phyloP scores from a whole-genome alignment of 2,329 filamentous ascomycete species.

The Cladosporium sp. region DNA sequence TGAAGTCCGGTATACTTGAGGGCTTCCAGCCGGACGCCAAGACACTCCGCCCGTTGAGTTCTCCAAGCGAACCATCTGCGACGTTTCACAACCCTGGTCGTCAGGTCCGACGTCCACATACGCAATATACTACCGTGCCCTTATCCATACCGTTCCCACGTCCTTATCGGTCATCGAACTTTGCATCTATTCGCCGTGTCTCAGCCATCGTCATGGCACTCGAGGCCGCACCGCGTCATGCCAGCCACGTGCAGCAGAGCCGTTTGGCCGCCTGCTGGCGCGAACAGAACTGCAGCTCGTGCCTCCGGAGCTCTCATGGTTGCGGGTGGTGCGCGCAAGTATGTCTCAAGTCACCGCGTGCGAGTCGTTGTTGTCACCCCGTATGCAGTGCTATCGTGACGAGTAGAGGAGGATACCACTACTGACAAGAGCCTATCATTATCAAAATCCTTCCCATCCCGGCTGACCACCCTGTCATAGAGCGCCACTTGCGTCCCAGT shows the following conservation, averaged over 20 bases:
- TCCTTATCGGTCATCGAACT: background rate
- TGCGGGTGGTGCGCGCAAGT: constrained; percentile 10
- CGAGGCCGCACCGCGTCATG: background rate
- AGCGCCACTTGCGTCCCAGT: constrained; percentile 41
- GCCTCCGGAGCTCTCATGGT: background rate
- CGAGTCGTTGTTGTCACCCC: background rate
- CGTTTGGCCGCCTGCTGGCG: constrained; percentile 8
- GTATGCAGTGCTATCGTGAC: background rate
- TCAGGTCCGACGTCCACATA: background rate
- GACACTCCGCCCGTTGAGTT: background rate
- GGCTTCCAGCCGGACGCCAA: background rate
- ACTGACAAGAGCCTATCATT: background rate
- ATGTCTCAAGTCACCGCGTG: background rate
- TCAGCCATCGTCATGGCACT: constrained; percentile 3
- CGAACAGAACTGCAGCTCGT: constrained; percentile 6
- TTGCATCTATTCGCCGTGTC: background rate
- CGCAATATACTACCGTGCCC: background rate
- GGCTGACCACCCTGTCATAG: background rate
- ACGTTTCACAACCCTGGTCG: constrained; percentile 5
- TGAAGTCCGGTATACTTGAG: background rate
- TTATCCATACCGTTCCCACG: background rate
- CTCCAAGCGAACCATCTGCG: constrained; percentile 6
- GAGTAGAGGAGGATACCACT: background rate
- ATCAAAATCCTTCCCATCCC: background rate
- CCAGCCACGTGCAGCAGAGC: constrained; percentile 8